Evolutionary conservation across 352 stramenopile genomes (phyloP), one percentile per base, ranked within the genome.

Genomic region (Globisporangium solare): DNA sequence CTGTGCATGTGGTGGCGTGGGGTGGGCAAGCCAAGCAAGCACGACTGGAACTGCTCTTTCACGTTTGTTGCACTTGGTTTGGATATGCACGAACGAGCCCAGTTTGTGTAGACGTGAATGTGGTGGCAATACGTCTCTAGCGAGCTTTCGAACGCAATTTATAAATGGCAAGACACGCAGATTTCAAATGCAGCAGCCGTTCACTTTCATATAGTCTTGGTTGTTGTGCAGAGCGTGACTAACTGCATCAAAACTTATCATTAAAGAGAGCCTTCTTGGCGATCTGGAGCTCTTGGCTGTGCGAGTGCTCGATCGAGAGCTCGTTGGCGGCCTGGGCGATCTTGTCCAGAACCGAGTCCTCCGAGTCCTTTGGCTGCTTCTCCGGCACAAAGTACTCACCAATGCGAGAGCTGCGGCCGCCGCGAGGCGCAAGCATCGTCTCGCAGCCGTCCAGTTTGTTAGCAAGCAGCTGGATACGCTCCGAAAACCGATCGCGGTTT

Each of bases 401-500:
- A 60, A 94, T 94, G 24, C 86, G 82, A 10, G 76, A 74, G n/a
- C 71, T 74, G 39, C 83, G 78, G 32, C 76, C 66, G 10, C 62
- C 68, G 13, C 79, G 79, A 32, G 79, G 70, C 37, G 76, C 70
- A 20, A 92, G 55, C 31, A 86, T 71, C 22, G 79, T 62, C 60
- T 93, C 83, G 49, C 71, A 89, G 11, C 79, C 77, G 31, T 94
- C 80, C 13, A 96, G 68, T 53, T 95, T 95, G 56, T 89, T 90
- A 2, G 81, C 79, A 18, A 96, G 69, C 47, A 89, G 57, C 59
- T 92, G 85, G 54, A 96, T 94, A 57, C 88, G 86, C 63, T 96
- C 86, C 22, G 88, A 95, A 51, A 95, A 95, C 8, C 86, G 83
- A 47, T 96, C 88, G 37, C 88, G 82, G 61, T 95, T 94, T 63